Conservation (phyloP, 176 grass and related monocot genomes). For the Alopecurus myosuroides region DNA sequence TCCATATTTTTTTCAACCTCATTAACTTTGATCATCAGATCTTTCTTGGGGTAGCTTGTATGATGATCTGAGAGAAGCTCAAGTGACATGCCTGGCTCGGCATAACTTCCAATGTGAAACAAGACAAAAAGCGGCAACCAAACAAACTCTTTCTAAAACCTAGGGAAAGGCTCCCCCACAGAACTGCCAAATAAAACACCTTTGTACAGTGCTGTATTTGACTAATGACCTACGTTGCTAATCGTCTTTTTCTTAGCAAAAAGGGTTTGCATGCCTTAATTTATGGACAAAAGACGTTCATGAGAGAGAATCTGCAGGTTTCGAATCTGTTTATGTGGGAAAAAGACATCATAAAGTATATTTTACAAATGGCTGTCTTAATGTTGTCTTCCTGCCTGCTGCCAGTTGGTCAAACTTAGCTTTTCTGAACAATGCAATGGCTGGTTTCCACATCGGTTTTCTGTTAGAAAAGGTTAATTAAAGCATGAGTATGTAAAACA, state of each 20-base stretch:
- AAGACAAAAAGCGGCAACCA: slow-evolving; percentile 43
- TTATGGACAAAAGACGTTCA: slow-evolving; percentile 34
- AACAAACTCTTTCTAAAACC: slow-evolving; percentile 54
- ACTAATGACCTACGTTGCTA: slow-evolving; percentile 49
- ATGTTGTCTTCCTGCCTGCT: slow-evolving; percentile 21
- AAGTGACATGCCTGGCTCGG: slow-evolving; percentile 17
- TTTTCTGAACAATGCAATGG: slow-evolving; percentile 8
- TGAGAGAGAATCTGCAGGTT: slow-evolving; percentile 36
- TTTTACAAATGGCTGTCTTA: slow-evolving; percentile 32
- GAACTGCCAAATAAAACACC: slow-evolving; percentile 39
- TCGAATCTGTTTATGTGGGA: slow-evolving; percentile 32
- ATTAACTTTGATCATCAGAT: background rate
- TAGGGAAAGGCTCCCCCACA: slow-evolving; percentile 39
- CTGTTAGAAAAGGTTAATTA: slow-evolving; percentile 14
- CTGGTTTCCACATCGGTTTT: slow-evolving; percentile 23
- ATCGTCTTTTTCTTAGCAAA: slow-evolving; percentile 36
- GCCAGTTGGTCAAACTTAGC: slow-evolving; percentile 35
- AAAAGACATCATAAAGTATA: slow-evolving; percentile 39
- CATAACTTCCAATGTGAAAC: slow-evolving; percentile 38
- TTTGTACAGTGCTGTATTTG: slow-evolving; percentile 58
- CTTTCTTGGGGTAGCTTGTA: slow-evolving; percentile 18
- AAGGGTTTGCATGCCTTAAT: slow-evolving; percentile 34
- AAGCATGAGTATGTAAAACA: background rate
- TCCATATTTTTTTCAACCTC: background rate
- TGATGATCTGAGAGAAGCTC: slow-evolving; percentile 19